Evolutionary conservation across 805 yeast genomes (phyloP).

Genomic region (Kluyveromyces siamensis): DNA sequence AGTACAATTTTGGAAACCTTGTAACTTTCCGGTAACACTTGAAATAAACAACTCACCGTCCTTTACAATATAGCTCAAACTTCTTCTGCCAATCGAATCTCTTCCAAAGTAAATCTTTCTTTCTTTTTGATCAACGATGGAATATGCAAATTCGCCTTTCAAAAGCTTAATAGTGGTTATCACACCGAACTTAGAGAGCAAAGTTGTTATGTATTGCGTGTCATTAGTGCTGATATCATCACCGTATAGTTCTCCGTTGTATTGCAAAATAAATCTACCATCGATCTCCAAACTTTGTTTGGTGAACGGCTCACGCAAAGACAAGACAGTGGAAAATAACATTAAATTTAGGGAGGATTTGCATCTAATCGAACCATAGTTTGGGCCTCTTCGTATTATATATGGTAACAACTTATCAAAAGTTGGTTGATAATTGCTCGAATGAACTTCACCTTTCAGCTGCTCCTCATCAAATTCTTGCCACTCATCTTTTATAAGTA

Average conservation of each 20-base stretch:
- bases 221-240: constrained; percentile 52
- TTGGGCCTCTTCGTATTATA: constrained; percentile 57
- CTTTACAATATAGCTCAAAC: constrained; percentile 42
- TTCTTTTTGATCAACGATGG: constrained; percentile 35
- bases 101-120: constrained; percentile 63
- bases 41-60: constrained; percentile 36
- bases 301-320: constrained; percentile 71
- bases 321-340: constrained; percentile 65
- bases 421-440: constrained; percentile 1
- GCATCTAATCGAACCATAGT: constrained; percentile 33
- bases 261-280: constrained; percentile 47
- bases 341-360: constrained; percentile 10
- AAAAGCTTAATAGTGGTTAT: constrained; percentile 34
- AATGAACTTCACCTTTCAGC: background rate
- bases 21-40: constrained; percentile 29
- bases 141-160: constrained; percentile 79
- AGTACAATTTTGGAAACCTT: constrained; percentile 43
- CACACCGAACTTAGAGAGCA: constrained; percentile 29
- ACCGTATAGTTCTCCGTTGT: constrained; percentile 87
- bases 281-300: constrained; percentile 51
- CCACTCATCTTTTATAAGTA: constrained; percentile 6
- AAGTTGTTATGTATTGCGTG: constrained; percentile 42
- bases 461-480: constrained; percentile 13
- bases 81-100: constrained; percentile 74
- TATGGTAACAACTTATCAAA: constrained; percentile 35